Evolutionary conservation across 331 rosid species (phyloP).

Genomic region (Rhamnella rubrinervis): DNA sequence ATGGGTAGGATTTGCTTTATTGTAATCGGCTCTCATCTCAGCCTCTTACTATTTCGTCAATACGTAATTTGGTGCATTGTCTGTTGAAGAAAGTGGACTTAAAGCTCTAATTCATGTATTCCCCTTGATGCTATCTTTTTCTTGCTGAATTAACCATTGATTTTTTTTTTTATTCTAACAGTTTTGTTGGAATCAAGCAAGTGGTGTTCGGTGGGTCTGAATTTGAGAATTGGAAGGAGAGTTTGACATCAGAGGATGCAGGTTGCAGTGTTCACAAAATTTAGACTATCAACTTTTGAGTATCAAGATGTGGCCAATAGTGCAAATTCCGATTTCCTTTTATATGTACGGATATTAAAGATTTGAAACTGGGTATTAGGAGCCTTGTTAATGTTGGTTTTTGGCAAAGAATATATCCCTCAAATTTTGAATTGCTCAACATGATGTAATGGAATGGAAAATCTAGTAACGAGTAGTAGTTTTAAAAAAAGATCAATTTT

Average conservation of each 20-base stretch:
- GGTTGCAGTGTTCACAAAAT: conserved; percentile 70
- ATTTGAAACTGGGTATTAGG: neutral
- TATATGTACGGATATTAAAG: neutral
- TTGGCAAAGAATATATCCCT: no score
- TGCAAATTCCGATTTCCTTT: no score
- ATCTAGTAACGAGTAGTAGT: no score
- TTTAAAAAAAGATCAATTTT: no score
- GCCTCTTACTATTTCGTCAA: no score
- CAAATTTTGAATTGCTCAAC: no score
- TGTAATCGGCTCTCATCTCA: no score
- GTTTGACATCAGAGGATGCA: conserved; percentile 66
- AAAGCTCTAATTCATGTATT: no score
- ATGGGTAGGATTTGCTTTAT: no score
- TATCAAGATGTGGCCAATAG: neutral
- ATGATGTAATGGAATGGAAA: no score
- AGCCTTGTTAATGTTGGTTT: neutral
- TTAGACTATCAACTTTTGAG: conserved; percentile 32
- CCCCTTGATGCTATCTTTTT: neutral
- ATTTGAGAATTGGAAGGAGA: conserved; percentile 82
- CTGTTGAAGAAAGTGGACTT: no score
- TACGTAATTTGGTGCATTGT: no score
- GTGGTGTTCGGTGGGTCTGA: conserved; percentile 74
- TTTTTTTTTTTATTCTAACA: conserved; percentile 26
- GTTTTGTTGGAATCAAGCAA: conserved; percentile 85
- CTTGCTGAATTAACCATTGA: neutral